Conservation (phyloP, 2,329 filamentous ascomycete genomes). For the Emericellopsis atlantica region DNA sequence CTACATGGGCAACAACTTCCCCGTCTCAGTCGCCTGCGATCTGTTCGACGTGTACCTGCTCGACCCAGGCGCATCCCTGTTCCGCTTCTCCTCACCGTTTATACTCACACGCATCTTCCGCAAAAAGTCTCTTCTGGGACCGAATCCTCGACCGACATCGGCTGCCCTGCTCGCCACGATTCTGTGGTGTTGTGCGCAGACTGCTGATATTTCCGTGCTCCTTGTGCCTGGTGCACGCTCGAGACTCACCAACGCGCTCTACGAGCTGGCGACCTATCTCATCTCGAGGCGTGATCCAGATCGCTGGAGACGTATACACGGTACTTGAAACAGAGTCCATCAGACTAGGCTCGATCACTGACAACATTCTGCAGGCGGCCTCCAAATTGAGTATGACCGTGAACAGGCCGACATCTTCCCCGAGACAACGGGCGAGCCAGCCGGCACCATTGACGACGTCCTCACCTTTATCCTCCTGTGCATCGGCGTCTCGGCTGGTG, state of each 20-base stretch:
- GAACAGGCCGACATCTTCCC: constrained; percentile 13
- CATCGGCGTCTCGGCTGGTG: constrained; percentile 30
- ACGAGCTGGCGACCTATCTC: constrained; percentile 19
- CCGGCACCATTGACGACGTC: constrained; percentile 25
- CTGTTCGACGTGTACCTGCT: constrained; percentile 34
- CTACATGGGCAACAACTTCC: constrained; percentile 22
- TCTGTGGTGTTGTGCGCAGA: constrained; percentile 33
- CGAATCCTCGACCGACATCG: constrained; percentile 25
- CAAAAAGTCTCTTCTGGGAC: constrained; percentile 26
- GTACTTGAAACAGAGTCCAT: too few species aligned
- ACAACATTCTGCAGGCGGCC: constrained; percentile 11
- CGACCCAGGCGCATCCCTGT: constrained; percentile 27
- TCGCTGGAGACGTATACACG: constrained; percentile 21
- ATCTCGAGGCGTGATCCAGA: constrained; percentile 22
- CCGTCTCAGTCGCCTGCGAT: constrained; percentile 27
- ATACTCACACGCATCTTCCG: constrained; percentile 32
- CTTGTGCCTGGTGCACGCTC: constrained; percentile 25
- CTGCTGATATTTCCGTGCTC: constrained; percentile 28
- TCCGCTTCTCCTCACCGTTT: constrained; percentile 31
- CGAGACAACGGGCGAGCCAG: constrained; percentile 19
- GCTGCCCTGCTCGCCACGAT: constrained; percentile 32
- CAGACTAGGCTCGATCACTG: too few species aligned
- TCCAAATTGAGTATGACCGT: constrained; percentile 17
- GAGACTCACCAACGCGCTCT: constrained; percentile 23
- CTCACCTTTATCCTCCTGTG: constrained; percentile 30